phyloP scores from a whole-genome alignment of 2,329 filamentous ascomycete species.

The Pseudocercospora fuligena region DNA sequence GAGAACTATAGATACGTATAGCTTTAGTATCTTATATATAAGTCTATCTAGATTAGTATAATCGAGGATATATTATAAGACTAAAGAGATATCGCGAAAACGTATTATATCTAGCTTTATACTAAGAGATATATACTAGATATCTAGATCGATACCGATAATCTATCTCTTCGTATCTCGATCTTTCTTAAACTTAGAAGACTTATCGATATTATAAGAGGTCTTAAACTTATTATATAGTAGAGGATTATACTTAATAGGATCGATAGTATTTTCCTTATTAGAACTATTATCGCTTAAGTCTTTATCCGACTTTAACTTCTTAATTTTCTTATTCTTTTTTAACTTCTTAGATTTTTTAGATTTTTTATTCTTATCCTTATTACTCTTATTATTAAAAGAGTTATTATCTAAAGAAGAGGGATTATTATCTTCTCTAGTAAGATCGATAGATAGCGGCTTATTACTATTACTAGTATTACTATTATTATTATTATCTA shows the following conservation, averaged over 20 bases:
- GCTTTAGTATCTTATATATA: not conserved
- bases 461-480: too few species aligned
- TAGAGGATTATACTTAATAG: not conserved
- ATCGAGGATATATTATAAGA: not conserved
- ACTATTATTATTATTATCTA: too few species aligned
- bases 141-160: not conserved
- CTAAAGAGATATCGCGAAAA: not conserved
- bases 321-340: too few species aligned
- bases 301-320: too few species aligned
- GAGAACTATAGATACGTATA: not conserved
- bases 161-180: not conserved
- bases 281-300: not conserved
- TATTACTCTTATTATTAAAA: not conserved
- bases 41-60: not conserved
- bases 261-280: not conserved
- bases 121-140: not conserved
- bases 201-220: not conserved
- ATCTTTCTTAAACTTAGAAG: not conserved
- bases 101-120: not conserved
- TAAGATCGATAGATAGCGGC: not conserved
- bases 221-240: not conserved
- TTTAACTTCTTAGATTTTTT: too few species aligned
- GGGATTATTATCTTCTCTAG: not conserved
- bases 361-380: not conserved
- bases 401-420: not conserved